Conservation (phyloP, 352 stramenopile genomes). For the Phytophthora chlamydospora region DNA sequence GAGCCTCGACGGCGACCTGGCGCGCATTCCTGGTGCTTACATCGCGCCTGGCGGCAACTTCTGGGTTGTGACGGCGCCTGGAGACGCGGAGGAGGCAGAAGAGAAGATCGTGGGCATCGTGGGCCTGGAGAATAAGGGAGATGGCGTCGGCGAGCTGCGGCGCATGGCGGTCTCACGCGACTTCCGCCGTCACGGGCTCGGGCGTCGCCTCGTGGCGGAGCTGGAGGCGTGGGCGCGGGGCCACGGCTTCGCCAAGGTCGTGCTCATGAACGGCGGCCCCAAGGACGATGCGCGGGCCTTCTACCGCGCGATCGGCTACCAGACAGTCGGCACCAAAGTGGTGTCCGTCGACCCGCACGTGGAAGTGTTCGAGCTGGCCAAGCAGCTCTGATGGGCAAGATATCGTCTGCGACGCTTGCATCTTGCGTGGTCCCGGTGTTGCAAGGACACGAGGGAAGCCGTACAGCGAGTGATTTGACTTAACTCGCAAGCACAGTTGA, state of each 20-base stretch:
- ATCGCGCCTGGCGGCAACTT: constrained; percentile 48
- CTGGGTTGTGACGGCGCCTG: constrained; percentile 40
- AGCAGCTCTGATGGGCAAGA: constrained; percentile 31
- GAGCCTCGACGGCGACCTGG: constrained; percentile 35
- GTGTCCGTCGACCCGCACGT: constrained; percentile 43
- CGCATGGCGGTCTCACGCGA: constrained; percentile 47
- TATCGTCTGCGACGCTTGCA: background rate
- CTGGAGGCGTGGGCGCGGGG: constrained; percentile 47
- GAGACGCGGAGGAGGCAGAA: background rate
- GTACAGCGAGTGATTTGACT: background rate
- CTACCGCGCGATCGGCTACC: constrained; percentile 44
- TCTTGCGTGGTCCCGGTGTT: constrained; percentile 5
- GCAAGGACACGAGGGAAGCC: constrained; percentile 6
- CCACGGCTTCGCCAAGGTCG: constrained; percentile 38
- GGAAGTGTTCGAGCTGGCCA: constrained; percentile 40
- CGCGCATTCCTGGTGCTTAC: constrained; percentile 36
- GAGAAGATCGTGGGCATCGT: constrained; percentile 50
- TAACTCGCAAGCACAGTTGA: background rate
- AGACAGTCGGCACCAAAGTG: constrained; percentile 25
- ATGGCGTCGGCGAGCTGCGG: constrained; percentile 45
- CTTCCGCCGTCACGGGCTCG: constrained; percentile 48
- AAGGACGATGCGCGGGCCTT: constrained; percentile 43
- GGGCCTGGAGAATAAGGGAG: constrained; percentile 39
- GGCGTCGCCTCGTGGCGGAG: constrained; percentile 40
- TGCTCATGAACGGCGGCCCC: constrained; percentile 43